Base-by-base conservation (phyloP, 495 filamentous ascomycete species). In the Penicillium mononematosum region DNA sequence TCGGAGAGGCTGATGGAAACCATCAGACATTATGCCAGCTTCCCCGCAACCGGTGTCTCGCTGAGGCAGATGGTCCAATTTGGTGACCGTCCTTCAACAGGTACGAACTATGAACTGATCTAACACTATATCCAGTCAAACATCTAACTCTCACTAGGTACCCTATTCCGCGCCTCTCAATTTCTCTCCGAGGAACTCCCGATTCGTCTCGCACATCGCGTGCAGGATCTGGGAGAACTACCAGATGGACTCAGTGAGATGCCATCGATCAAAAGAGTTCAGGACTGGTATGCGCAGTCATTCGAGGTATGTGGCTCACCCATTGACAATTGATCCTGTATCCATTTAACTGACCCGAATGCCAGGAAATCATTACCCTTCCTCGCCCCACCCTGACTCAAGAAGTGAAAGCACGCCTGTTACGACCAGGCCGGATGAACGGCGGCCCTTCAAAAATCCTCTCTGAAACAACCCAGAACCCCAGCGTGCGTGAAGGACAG, bases 31-130 rank as follows among this genome's bases (percentile, higher is more conserved):
- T 97, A 97, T 83, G 88, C 90, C 70, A 88, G 85, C 79, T 98
- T 98, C 74, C 95, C 95, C 56, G 94, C 94, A 57, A 98, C 95
- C 39, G 94, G 94, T 59, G 92, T 96, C 64, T 96, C 91, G 65
- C 78, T 98, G 71, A 82, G 94, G 70, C 94, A 98, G 79, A 98
- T 98, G 94, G 94, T 98, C 47, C 94, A 98, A 72, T 98, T 98
- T 75, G 95, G 95, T 53, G 91, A 95, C 71, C 85, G 81, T 63
- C 91, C 92, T 24, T 95, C 91, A 11, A 87, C 85, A 63, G 91
- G 92, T 96, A 73, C 55, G 82, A 70, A 29, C 50, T 19, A 73
- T 55, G 82, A 70, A 25, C 49, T 19, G 32, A 4, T 20, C 29
- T 32, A 17, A 11, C 11, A 17, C 5, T 32, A 2, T 6, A 2